Evolutionary conservation across 2,329 filamentous ascomycete species (phyloP), one percentile per base, ranked within the genome.

Genomic region (Penicillium sp.): DNA sequence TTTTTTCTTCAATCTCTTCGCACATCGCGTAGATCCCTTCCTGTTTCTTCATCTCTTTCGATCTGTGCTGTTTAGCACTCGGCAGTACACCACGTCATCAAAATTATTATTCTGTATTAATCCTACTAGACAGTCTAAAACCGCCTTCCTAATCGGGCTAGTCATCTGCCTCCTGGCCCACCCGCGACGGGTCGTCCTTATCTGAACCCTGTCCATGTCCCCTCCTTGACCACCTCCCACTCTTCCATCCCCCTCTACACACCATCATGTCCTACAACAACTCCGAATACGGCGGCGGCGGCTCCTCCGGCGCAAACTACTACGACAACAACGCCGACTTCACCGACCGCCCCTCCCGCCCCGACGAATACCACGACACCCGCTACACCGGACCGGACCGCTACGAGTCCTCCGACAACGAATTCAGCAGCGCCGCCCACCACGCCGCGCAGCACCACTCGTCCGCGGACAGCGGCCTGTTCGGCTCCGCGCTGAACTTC

Each of bases 371-470:
- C 40, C 23, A 17, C 36, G 68, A 67, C 18, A 45, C 41, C 20
- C 47, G 36, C 50, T 44, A 58, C 41, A 39, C 48, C 23, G 48
- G 48, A n/a, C 13, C 11, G 9, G 23, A 33, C 8, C 18, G 17
- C 13, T 42, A 49, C 39, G 40, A 36, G n/a, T n/a, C n/a, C 41
- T 45, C 43, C 45, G 67, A 70, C 46, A 69, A 77, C 48, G 77
- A 83, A 51, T 72, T 77, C 57, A 70, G 68, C 33, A 70, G 71
- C 34, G 79, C 79, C 7, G 67, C 72, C 33, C 61, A 71, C 27
- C 76, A 82, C 50, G 81, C 81, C 13, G 61, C 73, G 18, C 67
- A 75, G 39, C 72, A 81, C 52, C 66, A 76, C 40, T 71, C 71
- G n/a, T 58, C 63, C 51, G 68, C 65, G 17, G 77, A 75, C 21